Evolutionary conservation across 2,329 filamentous ascomycete species (phyloP), one percentile per base, ranked within the genome.

Genomic region (Aspergillus unguis): DNA sequence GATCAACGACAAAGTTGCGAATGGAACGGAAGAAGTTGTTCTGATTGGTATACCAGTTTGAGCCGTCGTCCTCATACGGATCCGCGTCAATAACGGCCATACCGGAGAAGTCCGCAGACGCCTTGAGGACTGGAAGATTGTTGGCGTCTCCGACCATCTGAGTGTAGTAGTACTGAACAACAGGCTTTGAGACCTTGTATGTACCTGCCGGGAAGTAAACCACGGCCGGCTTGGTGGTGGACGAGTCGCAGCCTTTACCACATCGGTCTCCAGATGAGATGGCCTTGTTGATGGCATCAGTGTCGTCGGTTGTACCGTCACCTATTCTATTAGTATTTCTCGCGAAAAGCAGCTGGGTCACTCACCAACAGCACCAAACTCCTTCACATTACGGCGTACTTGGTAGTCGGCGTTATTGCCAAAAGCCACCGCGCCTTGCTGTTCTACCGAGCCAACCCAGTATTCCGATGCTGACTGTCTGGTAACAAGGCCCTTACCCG

Each of bases 121-220:
- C 87, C 76, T 92, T 90, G 71, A 96, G 78, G 0, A 85, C 86
- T 0, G 92, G 91, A 10, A 86, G 72, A 57, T 81, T 77, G 63
- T 82, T 67, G 44, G 86, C 85, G 75, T 97, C 91, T 52, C 92
- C 92, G 33, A 96, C 79, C 56, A 97, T 83, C 70, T 96, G 91
- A 7, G 92, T 95, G 77, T 96, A 96, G 79, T 97, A 97, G 72
- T 86, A 87, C 69, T 91, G 87, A 47, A 91, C 74, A 60, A 97
- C 83, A 25, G 92, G 89, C 64, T 78, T 81, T 67, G 85, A 90
- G 62, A 97, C 85, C 17, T 88, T 66, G 67, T 96, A 97, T 52
- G 85, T 95, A 59, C 92, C 92, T 8, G 89, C 79, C 36, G 91
- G 92, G 77, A 97, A 95, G 77, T 95, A 97, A 48, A 97, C 84